Base-by-base conservation (phyloP, 2,329 filamentous ascomycete species). In the Zymoseptoria pseudotritici region DNA sequence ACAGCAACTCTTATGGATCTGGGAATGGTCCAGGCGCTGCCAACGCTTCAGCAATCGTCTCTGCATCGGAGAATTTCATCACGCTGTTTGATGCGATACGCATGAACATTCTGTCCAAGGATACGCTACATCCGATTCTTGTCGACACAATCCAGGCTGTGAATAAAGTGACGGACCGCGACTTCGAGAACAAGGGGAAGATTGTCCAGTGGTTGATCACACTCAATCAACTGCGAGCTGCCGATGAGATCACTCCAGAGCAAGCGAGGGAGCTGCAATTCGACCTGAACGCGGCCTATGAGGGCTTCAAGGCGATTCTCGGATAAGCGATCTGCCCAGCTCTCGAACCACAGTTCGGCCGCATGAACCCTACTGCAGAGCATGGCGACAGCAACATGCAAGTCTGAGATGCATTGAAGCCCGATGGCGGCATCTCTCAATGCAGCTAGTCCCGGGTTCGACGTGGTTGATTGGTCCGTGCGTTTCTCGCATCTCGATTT, bases 131-230 rank as follows among this genome's bases (percentile, higher is more conserved):
- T 72, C 94, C 94, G 3, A 80, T 99, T 20, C 82, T 99, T 2
- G 93, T 92, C 1, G 94, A 97, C 69, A 91, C 97, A 19, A 99
- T 99, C 63, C 93, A 97, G 71, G 92, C 91, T 2, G 93, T 97
- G 65, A 97, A 97, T 77, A 94, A 95, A 71, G 94, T 99, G 64
- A 97, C 93, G 2, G 91, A 96, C 73, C 85, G 87, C 63, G 93
- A 97, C 70, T 99, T 99, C 73, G 92, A 97, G 67, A 92, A 88
- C 72, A 87, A 95, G 66, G 91, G 90, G 68, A 97, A 97, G 82
- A 97, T 99, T 68, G 91, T 99, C 59, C 92, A 97, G 74, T 99
- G 94, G 94, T 82, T 99, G 66, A 99, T 99, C 69, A 89, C 90
- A 6, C 80, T 99, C 65, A 99, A 99, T 73, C 92, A 97, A 77